phyloP scores from a whole-genome alignment of 345 rosid genomes.

The Acer yangbiense region DNA sequence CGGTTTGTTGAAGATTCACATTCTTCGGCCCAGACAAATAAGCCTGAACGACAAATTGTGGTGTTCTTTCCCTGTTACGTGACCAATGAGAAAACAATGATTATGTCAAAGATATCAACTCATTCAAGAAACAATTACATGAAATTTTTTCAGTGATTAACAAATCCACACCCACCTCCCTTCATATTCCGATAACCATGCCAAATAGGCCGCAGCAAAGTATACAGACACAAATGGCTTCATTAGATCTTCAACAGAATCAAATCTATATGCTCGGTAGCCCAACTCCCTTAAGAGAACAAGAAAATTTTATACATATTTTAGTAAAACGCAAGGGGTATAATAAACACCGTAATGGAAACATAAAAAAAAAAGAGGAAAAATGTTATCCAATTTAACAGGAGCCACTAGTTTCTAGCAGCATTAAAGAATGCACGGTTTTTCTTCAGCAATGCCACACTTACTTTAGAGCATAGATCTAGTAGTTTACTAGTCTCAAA shows the following conservation, averaged over 20 bases:
- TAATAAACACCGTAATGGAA: background rate
- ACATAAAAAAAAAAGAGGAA: background rate
- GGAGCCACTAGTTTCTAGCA: background rate
- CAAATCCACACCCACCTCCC: conserved; percentile 71
- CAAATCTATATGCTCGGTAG: conserved; percentile 72
- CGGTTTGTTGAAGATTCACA: conserved; percentile 54
- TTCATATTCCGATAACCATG: conserved; percentile 83
- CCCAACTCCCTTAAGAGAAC: conserved; percentile 67
- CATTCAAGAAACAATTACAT: background rate
- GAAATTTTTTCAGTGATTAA: background rate
- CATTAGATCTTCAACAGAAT: conserved; percentile 61
- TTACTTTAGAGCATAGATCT: too few species aligned
- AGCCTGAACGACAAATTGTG: conserved; percentile 79
- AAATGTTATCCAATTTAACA: background rate
- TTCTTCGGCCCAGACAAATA: conserved; percentile 70
- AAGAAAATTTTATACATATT: conserved; percentile 17
- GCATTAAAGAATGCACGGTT: background rate
- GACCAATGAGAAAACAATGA: background rate
- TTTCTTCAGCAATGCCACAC: background rate
- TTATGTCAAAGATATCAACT: background rate
- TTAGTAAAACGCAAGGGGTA: background rate
- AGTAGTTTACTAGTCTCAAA: background rate
- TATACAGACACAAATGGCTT: conserved; percentile 91
- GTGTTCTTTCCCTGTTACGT: conserved; percentile 61
- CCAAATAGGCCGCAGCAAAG: conserved; percentile 82